Percentiles rank a stretch among this genome's conserved stretches.
These are phyloP conservation scores for Medicago arabica DNA, from an alignment of 306 rosid genomes.

Conservation along the genomic window DNA sequence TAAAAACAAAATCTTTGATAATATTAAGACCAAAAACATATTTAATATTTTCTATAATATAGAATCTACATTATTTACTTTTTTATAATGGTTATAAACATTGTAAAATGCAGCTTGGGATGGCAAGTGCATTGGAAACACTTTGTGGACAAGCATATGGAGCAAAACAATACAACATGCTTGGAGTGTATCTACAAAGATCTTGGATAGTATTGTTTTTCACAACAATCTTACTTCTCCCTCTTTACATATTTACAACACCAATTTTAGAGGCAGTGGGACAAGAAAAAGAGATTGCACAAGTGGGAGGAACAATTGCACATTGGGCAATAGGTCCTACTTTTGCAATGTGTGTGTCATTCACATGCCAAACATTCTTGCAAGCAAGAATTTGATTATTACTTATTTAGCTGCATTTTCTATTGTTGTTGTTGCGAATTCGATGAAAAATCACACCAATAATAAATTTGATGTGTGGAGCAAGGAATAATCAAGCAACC, in stretches of 20 bases:
- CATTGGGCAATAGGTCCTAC: slow-evolving; percentile 50
- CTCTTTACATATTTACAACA: slow-evolving; percentile 48
- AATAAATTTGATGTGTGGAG: no score
- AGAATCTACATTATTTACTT: no score
- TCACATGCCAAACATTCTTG: slow-evolving; percentile 59
- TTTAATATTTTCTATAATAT: no score
- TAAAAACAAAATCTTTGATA: no score
- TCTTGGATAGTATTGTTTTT: slow-evolving; percentile 55
- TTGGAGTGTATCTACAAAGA: slow-evolving; percentile 65
- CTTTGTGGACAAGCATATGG: slow-evolving; percentile 66
- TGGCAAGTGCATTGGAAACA: neutral
- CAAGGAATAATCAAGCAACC: no score
- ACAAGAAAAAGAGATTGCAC: slow-evolving; percentile 42
- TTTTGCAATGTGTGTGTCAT: slow-evolving; percentile 45
- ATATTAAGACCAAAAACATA: no score
- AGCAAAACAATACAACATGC: slow-evolving; percentile 55
- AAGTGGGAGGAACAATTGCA: slow-evolving; percentile 47
- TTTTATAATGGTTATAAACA: no score
- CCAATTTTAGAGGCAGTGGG: slow-evolving; percentile 55
- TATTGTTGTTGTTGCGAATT: no score
- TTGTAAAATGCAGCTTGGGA: neutral
- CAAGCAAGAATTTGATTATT: slow-evolving; percentile 57
- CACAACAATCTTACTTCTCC: slow-evolving; percentile 43
- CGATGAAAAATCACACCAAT: no score
- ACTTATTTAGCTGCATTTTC: slow-evolving; percentile 53